Conservation (phyloP, 192 early-diverging fungal species). For the Chytriomyces sp. region DNA sequence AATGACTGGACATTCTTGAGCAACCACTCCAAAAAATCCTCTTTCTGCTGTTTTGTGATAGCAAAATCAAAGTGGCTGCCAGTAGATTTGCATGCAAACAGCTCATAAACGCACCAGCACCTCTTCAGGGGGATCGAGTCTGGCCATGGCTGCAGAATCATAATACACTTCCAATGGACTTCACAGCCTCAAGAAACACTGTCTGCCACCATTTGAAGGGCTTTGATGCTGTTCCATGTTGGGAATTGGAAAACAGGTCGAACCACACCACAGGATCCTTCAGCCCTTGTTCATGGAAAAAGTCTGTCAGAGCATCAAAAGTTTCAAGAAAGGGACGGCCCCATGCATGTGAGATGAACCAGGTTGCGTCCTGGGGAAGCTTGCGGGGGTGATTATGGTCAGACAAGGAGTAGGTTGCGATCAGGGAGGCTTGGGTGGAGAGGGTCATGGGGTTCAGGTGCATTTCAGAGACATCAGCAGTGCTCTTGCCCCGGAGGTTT, state of each 20-base stretch:
- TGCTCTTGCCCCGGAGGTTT: slow-evolving; percentile 8
- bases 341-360: slow-evolving; percentile 33
- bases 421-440: background rate
- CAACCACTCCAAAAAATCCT: background rate
- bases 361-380: background rate
- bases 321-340: slow-evolving; percentile 27
- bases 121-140: slow-evolving; percentile 22
- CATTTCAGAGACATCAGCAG: slow-evolving; percentile 23
- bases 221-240: slow-evolving; percentile 17
- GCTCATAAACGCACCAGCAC: slow-evolving; percentile 36
- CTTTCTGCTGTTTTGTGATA: background rate
- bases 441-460: slow-evolving; percentile 22
- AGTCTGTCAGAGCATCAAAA: slow-evolving; percentile 31
- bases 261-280: slow-evolving; percentile 32
- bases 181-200: slow-evolving; percentile 27
- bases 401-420: background rate
- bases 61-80: slow-evolving; percentile 13
- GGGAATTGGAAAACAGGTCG: slow-evolving; percentile 33
- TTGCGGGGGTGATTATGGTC: background rate
- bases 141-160: slow-evolving; percentile 33
- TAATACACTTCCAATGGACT: slow-evolving; percentile 27
- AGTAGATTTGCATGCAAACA: slow-evolving; percentile 12
- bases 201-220: slow-evolving; percentile 35
- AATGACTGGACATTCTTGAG: background rate
- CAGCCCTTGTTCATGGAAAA: slow-evolving; percentile 18